phyloP scores from a whole-genome alignment of 1,139 yeast species.

The Suhomyces ambrosiae region DNA sequence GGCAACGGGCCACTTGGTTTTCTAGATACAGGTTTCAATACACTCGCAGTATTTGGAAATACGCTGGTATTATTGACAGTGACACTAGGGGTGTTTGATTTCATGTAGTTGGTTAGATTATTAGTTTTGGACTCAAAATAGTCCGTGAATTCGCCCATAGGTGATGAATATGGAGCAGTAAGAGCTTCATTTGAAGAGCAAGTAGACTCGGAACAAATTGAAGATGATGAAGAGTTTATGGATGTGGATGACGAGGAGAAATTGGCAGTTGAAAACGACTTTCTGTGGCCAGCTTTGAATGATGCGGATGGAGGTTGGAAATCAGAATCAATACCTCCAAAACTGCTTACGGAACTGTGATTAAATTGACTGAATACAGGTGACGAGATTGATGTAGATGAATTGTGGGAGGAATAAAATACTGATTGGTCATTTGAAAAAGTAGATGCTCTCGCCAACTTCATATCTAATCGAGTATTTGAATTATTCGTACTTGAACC shows the following conservation, averaged over 20 bases:
- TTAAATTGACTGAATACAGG: slow-evolving; percentile 14
- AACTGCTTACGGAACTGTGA: slow-evolving; percentile 5
- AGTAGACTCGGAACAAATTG: slow-evolving; percentile 30
- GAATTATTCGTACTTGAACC: slow-evolving; percentile 4
- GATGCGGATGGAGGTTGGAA: slow-evolving; percentile 40
- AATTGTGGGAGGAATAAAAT: slow-evolving; percentile 17
- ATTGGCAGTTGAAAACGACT: slow-evolving; percentile 24
- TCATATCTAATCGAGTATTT: slow-evolving; percentile 14
- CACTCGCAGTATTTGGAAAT: slow-evolving; percentile 13
- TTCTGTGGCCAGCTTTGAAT: slow-evolving; percentile 27
- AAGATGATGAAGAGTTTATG: slow-evolving; percentile 30
- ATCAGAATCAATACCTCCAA: slow-evolving; percentile 20
- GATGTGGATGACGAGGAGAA: slow-evolving; percentile 26
- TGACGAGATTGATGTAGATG: slow-evolving; percentile 13
- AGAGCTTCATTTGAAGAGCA: slow-evolving; percentile 34
- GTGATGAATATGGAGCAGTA: slow-evolving; percentile 29
- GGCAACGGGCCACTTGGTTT: slow-evolving; percentile 24
- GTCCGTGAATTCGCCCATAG: slow-evolving; percentile 23
- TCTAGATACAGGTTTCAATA: slow-evolving; percentile 22
- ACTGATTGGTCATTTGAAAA: slow-evolving; percentile 28
- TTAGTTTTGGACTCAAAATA: slow-evolving; percentile 20
- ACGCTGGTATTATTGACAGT: slow-evolving; percentile 5
- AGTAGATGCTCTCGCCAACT: slow-evolving; percentile 25
- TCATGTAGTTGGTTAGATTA: slow-evolving; percentile 12
- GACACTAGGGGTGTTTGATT: slow-evolving; percentile 2